phyloP scores from a whole-genome alignment of 352 stramenopile genomes.

The Phytophthora brassicae region DNA sequence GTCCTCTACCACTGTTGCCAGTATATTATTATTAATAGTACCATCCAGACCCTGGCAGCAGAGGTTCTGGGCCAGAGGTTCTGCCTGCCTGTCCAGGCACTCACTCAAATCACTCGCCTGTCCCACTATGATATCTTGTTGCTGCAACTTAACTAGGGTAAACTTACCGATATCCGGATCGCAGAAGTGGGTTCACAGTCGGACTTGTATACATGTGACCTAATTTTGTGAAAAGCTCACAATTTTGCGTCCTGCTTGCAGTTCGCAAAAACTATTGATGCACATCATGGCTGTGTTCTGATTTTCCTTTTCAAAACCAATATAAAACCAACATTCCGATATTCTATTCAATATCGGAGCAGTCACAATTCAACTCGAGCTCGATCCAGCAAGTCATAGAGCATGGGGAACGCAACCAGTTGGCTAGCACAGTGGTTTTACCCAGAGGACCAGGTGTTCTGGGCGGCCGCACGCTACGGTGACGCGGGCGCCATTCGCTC shows the following conservation, averaged over 20 bases:
- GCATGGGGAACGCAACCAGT: conserved; percentile 50
- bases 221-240: no score
- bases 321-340: conserved; percentile 30
- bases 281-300: not conserved
- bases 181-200: no score
- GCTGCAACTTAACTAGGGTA: not conserved
- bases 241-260: no score
- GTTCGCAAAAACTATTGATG: no score
- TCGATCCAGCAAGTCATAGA: not conserved
- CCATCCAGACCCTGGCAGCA: no score
- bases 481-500: conserved; percentile 40
- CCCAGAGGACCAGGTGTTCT: conserved; percentile 57
- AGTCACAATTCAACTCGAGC: conserved; percentile 15
- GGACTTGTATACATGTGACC: no score
- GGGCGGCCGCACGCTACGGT: conserved; percentile 46
- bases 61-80: no score
- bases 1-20: no score
- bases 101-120: no score
- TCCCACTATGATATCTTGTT: conserved; percentile 3
- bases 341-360: not conserved
- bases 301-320: not conserved
- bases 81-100: conserved; percentile 13
- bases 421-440: conserved; percentile 62
- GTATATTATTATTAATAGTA: no score
- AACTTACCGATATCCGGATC: no score